A percentile compares a stretch with the other conserved stretches of the same genome.
phyloP scores from a whole-genome alignment of 1,139 yeast genomes.

The Blastobotrys aristatus region DNA sequence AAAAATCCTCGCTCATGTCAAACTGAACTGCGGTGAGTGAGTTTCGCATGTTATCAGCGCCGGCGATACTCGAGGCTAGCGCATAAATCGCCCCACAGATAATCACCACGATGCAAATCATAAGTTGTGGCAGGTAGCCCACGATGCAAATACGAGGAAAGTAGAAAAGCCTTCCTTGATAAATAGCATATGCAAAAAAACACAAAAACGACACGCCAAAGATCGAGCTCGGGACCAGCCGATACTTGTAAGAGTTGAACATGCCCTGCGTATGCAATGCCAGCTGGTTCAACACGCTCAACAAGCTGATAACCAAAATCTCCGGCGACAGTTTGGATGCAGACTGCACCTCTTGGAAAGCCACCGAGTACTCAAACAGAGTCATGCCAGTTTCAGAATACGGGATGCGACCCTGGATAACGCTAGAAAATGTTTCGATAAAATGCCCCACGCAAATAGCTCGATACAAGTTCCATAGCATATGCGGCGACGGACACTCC shows the following conservation, averaged over 20 bases:
- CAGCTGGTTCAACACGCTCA: slow-evolving; percentile 52
- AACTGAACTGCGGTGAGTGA: slow-evolving; percentile 31
- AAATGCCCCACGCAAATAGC: slow-evolving; percentile 60
- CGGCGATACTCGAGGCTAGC: slow-evolving; percentile 51
- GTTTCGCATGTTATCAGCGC: slow-evolving; percentile 43
- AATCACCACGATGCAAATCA: slow-evolving; percentile 46
- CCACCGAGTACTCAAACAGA: slow-evolving; percentile 65
- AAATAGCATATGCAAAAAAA: slow-evolving; percentile 41
- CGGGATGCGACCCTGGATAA: slow-evolving; percentile 54
- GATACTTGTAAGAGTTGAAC: slow-evolving; percentile 46
- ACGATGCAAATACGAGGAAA: slow-evolving; percentile 54
- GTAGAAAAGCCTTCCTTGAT: slow-evolving; percentile 38
- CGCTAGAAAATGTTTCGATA: slow-evolving; percentile 64
- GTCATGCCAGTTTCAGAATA: slow-evolving; percentile 66
- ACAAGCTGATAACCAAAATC: slow-evolving; percentile 47
- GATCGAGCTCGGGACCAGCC: slow-evolving; percentile 57
- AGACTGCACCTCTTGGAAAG: slow-evolving; percentile 66
- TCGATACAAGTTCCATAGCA: slow-evolving; percentile 62
- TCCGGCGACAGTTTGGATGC: slow-evolving; percentile 49
- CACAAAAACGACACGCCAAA: slow-evolving; percentile 48
- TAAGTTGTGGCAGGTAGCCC: slow-evolving; percentile 58
- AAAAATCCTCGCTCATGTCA: slow-evolving; percentile 57
- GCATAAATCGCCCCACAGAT: slow-evolving; percentile 49
- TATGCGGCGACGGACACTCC: slow-evolving; percentile 35
- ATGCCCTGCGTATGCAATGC: slow-evolving; percentile 56